phyloP scores from a whole-genome alignment of 441 rosid species.

The Erodium moschatum region DNA sequence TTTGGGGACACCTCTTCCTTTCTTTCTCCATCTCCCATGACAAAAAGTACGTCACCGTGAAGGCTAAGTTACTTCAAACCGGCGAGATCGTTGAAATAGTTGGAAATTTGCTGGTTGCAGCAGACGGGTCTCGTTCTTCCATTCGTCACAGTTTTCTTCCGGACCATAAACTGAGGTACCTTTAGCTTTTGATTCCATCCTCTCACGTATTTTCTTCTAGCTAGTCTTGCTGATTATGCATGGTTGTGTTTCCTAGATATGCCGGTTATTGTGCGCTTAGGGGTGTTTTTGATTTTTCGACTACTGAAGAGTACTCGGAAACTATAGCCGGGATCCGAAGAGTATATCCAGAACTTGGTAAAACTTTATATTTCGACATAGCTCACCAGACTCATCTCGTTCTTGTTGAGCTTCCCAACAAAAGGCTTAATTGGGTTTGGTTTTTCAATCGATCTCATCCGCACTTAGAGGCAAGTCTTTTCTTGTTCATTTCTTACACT shows the following conservation, averaged over 20 bases:
- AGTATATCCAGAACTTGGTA: constrained; percentile 56
- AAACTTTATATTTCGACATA: constrained; percentile 54
- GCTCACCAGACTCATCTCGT: constrained; percentile 36
- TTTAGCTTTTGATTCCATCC: no score
- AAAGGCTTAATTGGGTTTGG: constrained; percentile 70
- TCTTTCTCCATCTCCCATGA: constrained; percentile 44
- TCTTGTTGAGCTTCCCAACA: constrained; percentile 48
- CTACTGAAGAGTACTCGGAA: constrained; percentile 39
- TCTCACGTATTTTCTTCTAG: no score
- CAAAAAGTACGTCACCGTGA: constrained; percentile 36
- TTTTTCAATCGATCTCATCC: constrained; percentile 63
- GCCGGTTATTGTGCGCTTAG: constrained; percentile 80
- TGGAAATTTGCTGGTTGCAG: constrained; percentile 64
- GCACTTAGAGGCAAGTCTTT: constrained; percentile 38
- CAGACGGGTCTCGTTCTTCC: constrained; percentile 67
- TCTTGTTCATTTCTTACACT: no score
- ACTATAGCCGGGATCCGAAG: constrained; percentile 32
- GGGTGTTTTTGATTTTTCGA: constrained; percentile 60
- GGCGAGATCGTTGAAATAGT: constrained; percentile 35
- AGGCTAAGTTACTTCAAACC: constrained; percentile 37
- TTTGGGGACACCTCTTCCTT: constrained; percentile 56
- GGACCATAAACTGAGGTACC: constrained; percentile 49
- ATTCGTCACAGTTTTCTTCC: constrained; percentile 54
- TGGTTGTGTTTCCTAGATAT: constrained; percentile 34
- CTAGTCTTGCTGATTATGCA: no score